Base-by-base conservation (phyloP, 306 rosid genomes). In the Begonia peltatifolia region DNA sequence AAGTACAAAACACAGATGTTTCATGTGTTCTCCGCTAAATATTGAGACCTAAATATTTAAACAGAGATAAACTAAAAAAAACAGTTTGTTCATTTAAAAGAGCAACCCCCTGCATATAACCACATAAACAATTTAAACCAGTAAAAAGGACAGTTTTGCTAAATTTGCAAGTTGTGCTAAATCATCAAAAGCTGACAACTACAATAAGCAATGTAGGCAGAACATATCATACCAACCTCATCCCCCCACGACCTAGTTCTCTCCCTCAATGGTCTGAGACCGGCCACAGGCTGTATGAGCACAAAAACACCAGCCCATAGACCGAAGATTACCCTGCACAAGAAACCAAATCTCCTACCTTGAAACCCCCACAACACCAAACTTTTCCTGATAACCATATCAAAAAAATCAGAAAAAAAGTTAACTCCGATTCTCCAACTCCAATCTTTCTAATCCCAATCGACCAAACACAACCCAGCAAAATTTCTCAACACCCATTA, bases 261-360 rank as follows among this genome's bases (percentile, higher is more conserved):
- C 59, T 90, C 99, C 76, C 99, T 69, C 17, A 90, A 72, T 14
- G 99, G 99, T 73, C 99, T 81, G 50, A 90, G 70, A 66, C 83
- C 82, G 12, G 58, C 77, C 71, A 66, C 95, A 41, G 92, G 84
- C 76, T 57, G 71, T 35, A 62, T 58, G 65, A 80, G 62, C 68
- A 86, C 53, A 42, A 73, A 23, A 55, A 13, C 5, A 60, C 70
- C 64, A 57, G 63, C 49, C 63, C 68, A 76, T 43, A 67, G 58
- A 20, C 87, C 70, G 68, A 74, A 63, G 38, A 71, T 50, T 63
- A 66, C 57, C 55, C 64, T 58, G 51, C 55, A 55, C 47, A 74
- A 56, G 58, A 62, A 56, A 53, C 84, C 66, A 30, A 71, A 47
- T 48, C 64, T 64, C 61, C 63, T 70, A 59, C 67, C 55, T 68